Base-by-base conservation (phyloP, 2,329 filamentous ascomycete genomes). In the Curvularia sp. region DNA sequence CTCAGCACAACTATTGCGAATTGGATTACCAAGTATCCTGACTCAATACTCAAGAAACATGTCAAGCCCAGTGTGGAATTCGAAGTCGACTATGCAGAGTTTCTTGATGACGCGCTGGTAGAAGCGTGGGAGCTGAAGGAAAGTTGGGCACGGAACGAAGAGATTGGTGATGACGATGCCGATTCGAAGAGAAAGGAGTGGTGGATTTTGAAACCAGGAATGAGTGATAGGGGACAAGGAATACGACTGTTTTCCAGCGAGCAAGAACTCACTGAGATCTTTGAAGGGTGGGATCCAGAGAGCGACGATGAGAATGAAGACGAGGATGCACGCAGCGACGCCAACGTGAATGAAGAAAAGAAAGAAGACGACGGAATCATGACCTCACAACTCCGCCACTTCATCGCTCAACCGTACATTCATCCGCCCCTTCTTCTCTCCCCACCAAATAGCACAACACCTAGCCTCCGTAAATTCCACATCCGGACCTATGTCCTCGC, bases 191-290 rank as follows among this genome's bases (percentile, higher is more conserved):
- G 77, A 28, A 83, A 84, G 58, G 87, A 96, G 74, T 99, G 94
- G 94, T 99, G 95, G 95, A 98, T 99, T 65, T 78, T 99, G 59
- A 99, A 99, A 79, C 94, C 95, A 0, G 90, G 94, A 8, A 98
- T 99, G 95, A 97, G 92, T 76, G 95, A 99, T 74, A 86, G 94
- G 23, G 95, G 94, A 0, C 93, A 97, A 74, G 95, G 95, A 1
- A 97, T 99, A 57, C 82, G 92, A 38, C 81, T 99, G 0, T 99
- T 99, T 77, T 91, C 87, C 68, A 92, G 87, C 2, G 91, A 95
- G 81, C 87, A 89, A 55, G 89, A 96, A 72, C 80, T 99, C n/a
- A 89, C 90, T 60, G 83, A 74, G 13, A 95, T 99, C 53, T 99
- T 98, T 72, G 92, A 97, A 66, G 89, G 86, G 55, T 99, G 95